phyloP scores from a whole-genome alignment of 805 yeast genomes.

The Kuraishia ogatae region DNA sequence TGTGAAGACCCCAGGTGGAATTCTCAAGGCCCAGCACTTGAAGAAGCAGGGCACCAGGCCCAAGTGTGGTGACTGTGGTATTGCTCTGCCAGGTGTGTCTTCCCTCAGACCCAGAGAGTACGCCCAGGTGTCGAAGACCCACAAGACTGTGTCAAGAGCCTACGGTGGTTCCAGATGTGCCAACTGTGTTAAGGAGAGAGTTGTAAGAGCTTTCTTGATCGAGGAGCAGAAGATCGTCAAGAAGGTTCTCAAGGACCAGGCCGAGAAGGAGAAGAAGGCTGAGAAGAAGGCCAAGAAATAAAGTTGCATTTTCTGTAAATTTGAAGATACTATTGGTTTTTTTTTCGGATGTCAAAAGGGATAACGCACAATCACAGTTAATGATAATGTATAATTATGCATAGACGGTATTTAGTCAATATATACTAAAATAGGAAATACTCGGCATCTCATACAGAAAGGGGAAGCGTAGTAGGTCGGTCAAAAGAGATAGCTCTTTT shows the following conservation, averaged over 20 bases:
- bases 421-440: neutral
- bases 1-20: conserved; percentile 99
- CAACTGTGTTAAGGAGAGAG: conserved; percentile 98
- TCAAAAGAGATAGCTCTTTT: too few species aligned
- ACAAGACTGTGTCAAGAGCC: conserved; percentile 98
- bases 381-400: conserved; percentile 1
- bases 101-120: conserved; percentile 97
- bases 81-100: conserved; percentile 59
- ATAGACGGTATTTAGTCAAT: neutral
- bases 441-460: too few species aligned
- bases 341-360: neutral
- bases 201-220: conserved; percentile 98
- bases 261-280: conserved; percentile 69
- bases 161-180: conserved; percentile 99
- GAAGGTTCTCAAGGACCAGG: conserved; percentile 97
- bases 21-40: conserved; percentile 95
- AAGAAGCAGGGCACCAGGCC: conserved; percentile 85
- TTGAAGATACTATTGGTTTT: neutral
- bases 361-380: neutral
- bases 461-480: too few species aligned
- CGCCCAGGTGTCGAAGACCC: conserved; percentile 90
- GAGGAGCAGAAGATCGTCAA: conserved; percentile 99
- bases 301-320: conserved; percentile 1
- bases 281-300: conserved; percentile 27
- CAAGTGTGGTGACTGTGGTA: conserved; percentile 85